Evolutionary conservation across 257 asterid genomes (phyloP).

Genomic region (Scutellaria minor): DNA sequence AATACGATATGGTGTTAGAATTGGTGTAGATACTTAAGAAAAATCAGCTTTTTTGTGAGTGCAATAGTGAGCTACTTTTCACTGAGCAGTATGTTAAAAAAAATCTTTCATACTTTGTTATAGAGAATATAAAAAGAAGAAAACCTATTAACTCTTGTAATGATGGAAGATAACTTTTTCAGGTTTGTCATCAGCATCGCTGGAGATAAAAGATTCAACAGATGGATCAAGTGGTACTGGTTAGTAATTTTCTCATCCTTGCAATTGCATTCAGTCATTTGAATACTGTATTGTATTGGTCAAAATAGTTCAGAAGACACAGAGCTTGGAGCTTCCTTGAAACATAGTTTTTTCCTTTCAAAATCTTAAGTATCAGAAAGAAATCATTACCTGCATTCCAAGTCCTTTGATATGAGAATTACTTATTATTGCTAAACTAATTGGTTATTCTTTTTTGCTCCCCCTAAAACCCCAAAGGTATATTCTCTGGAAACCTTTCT

Average conservation of each 20-base stretch:
- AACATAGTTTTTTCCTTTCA: neutral
- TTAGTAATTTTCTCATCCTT: slow-evolving; percentile 37
- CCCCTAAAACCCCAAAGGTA: slow-evolving; percentile 48
- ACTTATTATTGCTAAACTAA: neutral
- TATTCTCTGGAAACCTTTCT: slow-evolving; percentile 93
- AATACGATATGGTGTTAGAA: neutral
- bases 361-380: neutral
- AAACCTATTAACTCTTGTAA: slow-evolving; percentile 18
- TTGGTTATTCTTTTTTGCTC: neutral
- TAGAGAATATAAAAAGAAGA: neutral
- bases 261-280: slow-evolving; percentile 13
- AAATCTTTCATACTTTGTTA: neutral
- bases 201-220: slow-evolving; percentile 67
- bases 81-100: neutral
- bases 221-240: slow-evolving; percentile 66
- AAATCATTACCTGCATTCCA: neutral
- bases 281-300: neutral
- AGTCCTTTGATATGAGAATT: neutral
- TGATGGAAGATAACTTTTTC: slow-evolving; percentile 37
- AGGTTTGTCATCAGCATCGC: slow-evolving; percentile 92
- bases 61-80: slow-evolving; percentile 22
- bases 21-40: slow-evolving; percentile 11
- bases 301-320: slow-evolving; percentile 20
- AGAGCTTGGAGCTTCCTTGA: slow-evolving; percentile 12
- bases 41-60: neutral